Conservation (phyloP, 768 basidiomycete genomes). For the Lactifluus pinguis region DNA sequence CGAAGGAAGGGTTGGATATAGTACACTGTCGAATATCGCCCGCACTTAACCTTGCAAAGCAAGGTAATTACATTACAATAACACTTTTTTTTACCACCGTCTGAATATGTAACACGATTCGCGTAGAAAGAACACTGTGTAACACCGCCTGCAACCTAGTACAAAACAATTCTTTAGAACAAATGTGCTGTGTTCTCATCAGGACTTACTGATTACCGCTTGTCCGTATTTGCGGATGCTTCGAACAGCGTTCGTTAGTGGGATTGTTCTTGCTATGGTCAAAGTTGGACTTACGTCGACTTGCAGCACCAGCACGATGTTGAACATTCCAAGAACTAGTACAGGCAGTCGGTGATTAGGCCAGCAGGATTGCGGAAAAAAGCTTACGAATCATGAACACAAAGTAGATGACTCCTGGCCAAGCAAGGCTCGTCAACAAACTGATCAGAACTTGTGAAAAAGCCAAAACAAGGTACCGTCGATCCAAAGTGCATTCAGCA, state of each 20-base stretch:
- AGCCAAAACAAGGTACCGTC: not conserved
- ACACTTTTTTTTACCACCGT: not conserved
- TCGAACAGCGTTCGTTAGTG: not conserved
- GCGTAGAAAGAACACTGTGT: slow-evolving; percentile 13
- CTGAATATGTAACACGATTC: slow-evolving; percentile 9
- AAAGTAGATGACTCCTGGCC: slow-evolving; percentile 14
- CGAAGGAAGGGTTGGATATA: too few species aligned
- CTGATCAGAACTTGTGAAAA: not conserved
- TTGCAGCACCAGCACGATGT: slow-evolving; percentile 5
- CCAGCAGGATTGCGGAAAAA: not conserved
- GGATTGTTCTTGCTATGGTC: not conserved
- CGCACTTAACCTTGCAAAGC: too few species aligned
- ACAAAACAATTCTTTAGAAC: not conserved
- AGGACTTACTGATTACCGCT: slow-evolving; percentile 3
- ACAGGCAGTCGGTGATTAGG: too few species aligned
- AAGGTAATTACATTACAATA: not conserved
- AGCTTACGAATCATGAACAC: slow-evolving; percentile 16
- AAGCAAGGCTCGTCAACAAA: not conserved
- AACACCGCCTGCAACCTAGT: slow-evolving; percentile 3
- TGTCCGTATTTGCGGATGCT: slow-evolving; percentile 4
- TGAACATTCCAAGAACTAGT: slow-evolving; percentile 10
- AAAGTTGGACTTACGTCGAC: not conserved
- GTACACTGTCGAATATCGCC: too few species aligned
- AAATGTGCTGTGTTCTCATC: not conserved
- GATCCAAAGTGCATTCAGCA: slow-evolving; percentile 12